Percentiles rank a stretch among this genome's conserved stretches.
These are phyloP conservation scores for Talaromyces sp. DNA, from an alignment of 2,329 filamentous ascomycete genomes.

Conservation along the genomic window DNA sequence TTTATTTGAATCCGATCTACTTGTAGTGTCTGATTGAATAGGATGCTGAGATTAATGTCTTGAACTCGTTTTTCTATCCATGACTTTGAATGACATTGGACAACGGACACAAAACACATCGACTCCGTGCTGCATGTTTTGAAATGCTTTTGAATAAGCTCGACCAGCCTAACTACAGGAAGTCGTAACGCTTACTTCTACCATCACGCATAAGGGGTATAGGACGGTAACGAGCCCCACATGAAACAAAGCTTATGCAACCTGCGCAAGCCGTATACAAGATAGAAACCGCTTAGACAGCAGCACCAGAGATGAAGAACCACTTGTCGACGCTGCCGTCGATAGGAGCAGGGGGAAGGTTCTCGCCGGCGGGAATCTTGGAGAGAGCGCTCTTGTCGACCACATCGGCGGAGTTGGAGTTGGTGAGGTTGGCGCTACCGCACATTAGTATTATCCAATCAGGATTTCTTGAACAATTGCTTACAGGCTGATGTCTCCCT, in stretches of 20 bases:
- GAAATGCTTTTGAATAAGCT: not conserved
- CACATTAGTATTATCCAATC: slow-evolving; percentile 17
- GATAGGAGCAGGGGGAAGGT: slow-evolving; percentile 80
- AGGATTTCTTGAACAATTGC: slow-evolving; percentile 29
- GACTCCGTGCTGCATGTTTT: not conserved
- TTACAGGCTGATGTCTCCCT: slow-evolving; percentile 78
- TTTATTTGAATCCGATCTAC: not conserved
- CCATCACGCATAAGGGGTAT: slow-evolving; percentile 8
- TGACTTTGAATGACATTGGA: not conserved
- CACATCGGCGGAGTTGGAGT: slow-evolving; percentile 69
- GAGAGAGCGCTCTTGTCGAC: slow-evolving; percentile 67
- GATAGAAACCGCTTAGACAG: slow-evolving; percentile 54
- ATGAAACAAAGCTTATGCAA: not conserved
- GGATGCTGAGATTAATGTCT: not conserved
- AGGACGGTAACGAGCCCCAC: not conserved
- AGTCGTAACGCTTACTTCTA: not conserved
- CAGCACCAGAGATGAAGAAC: slow-evolving; percentile 99
- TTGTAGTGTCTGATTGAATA: no score
- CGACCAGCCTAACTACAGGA: not conserved
- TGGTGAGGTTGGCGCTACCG: slow-evolving; percentile 73
- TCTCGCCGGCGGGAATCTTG: slow-evolving; percentile 74
- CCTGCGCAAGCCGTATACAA: not conserved
- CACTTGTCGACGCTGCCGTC: slow-evolving; percentile 99
- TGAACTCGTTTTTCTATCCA: slow-evolving; percentile 12
- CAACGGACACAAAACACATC: slow-evolving; percentile 2